Evolutionary conservation across 164 flowering plant genomes (phyloP).

Genomic region (Houttuynia cordata): DNA sequence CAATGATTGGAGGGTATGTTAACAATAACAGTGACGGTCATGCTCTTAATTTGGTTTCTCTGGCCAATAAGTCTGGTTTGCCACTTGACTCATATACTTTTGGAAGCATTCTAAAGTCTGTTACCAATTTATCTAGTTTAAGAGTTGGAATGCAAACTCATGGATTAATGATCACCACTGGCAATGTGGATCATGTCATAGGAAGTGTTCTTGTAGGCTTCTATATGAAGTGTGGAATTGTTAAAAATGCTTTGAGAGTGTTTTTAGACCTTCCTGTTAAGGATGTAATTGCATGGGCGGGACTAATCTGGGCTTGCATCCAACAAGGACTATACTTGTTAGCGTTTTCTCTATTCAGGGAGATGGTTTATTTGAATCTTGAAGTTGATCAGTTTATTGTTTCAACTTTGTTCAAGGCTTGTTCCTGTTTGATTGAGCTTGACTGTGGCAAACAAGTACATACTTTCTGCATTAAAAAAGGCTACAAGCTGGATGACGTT

Average conservation of each 20-base stretch:
- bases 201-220: constrained; percentile 19
- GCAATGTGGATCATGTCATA: constrained; percentile 14
- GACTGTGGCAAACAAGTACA: constrained; percentile 20
- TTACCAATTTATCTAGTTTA: constrained; percentile 5
- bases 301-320: constrained; percentile 15
- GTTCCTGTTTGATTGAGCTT: constrained; percentile 12
- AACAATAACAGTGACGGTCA: constrained; percentile 2
- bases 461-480: constrained; percentile 11
- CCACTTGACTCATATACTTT: constrained; percentile 16
- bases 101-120: constrained; percentile 15
- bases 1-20: constrained; percentile 16
- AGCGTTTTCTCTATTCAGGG: constrained; percentile 17
- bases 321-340: constrained; percentile 10
- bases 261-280: constrained; percentile 13
- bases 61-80: constrained; percentile 11
- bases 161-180: constrained; percentile 17
- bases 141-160: constrained; percentile 18
- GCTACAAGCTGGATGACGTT: constrained; percentile 13
- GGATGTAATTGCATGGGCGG: constrained; percentile 19
- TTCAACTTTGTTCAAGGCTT: constrained; percentile 19
- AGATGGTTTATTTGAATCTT: constrained; percentile 15
- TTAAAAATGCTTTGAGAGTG: constrained; percentile 8
- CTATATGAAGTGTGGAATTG: constrained; percentile 14
- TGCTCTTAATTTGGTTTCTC: constrained; percentile 13
- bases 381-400: constrained; percentile 17